phyloP scores from a whole-genome alignment of 2,329 filamentous ascomycete species.

The Xylariaceae sp. region DNA sequence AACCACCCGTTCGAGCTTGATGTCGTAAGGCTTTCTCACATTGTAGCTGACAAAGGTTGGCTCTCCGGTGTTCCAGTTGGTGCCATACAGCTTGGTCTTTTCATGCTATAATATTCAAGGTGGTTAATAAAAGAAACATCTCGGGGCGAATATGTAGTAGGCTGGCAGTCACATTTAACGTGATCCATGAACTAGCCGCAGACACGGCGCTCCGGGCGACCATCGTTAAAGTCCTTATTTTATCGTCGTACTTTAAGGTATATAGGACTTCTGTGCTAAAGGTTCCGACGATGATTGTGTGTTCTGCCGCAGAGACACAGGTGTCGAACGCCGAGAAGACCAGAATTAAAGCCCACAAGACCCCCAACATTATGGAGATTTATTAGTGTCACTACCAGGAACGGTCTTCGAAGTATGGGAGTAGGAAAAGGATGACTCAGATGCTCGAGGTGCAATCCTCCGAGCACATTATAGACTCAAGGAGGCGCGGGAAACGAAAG shows the following conservation, averaged over 20 bases:
- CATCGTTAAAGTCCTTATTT: slow-evolving; percentile 22
- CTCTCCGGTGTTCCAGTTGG: slow-evolving; percentile 21
- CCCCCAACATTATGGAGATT: background rate
- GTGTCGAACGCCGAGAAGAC: background rate
- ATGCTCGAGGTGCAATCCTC: too few relatives aligned
- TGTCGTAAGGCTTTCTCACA: slow-evolving; percentile 22
- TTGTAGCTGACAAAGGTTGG: slow-evolving; percentile 31
- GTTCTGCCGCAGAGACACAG: background rate
- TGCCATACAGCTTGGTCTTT: slow-evolving; percentile 32
- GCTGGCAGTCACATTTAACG: slow-evolving; percentile 29
- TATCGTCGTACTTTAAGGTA: slow-evolving; percentile 33
- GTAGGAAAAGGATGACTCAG: background rate
- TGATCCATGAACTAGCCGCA: slow-evolving; percentile 30
- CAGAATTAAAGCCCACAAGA: background rate
- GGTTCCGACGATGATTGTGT: slow-evolving; percentile 29
- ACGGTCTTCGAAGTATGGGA: background rate
- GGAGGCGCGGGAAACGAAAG: too few relatives aligned
- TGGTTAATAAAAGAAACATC: background rate
- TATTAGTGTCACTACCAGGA: too few relatives aligned
- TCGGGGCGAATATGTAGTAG: background rate
- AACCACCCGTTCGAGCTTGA: slow-evolving; percentile 22
- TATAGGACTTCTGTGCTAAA: slow-evolving; percentile 32
- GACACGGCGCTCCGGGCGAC: slow-evolving; percentile 22
- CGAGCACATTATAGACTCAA: too few relatives aligned
- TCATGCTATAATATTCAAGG: slow-evolving; percentile 25